phyloP scores from a whole-genome alignment of 2,329 filamentous ascomycete genomes.

The Zasmidium angulare region DNA sequence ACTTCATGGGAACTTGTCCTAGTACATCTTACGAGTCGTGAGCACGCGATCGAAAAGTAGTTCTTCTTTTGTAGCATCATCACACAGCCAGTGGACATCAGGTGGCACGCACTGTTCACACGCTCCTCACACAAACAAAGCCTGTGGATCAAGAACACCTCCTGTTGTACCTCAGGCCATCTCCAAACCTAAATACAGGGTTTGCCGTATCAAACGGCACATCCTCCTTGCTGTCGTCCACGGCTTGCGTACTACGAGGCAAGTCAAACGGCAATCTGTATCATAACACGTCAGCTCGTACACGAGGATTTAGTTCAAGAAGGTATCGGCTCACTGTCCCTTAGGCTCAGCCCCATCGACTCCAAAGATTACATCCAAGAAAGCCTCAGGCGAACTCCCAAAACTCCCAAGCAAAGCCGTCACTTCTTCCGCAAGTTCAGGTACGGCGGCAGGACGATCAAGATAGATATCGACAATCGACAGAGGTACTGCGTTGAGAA shows the following conservation, averaged over 20 bases:
- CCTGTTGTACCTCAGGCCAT: constrained; percentile 36
- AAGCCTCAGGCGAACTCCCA: constrained; percentile 43
- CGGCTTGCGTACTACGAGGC: constrained; percentile 46
- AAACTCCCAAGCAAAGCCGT: constrained; percentile 43
- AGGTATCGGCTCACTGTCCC: too few relatives aligned
- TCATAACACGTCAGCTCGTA: too few relatives aligned
- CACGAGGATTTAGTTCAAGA: too few relatives aligned
- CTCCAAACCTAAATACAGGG: constrained; percentile 37
- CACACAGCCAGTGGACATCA: too few relatives aligned
- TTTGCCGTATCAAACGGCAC: constrained; percentile 41
- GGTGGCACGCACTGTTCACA: too few relatives aligned
- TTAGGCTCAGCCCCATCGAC: too few relatives aligned
- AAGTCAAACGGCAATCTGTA: constrained; percentile 49
- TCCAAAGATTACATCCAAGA: constrained; percentile 36
- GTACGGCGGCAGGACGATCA: constrained; percentile 46
- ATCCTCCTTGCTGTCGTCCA: constrained; percentile 37
- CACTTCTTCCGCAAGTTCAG: constrained; percentile 42
- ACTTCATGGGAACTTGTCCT: too few relatives aligned
- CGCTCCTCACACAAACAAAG: background rate
- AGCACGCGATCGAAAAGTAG: too few relatives aligned
- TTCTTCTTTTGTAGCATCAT: too few relatives aligned
- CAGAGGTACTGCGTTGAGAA: constrained; percentile 38
- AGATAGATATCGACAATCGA: constrained; percentile 47
- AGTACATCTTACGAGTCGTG: too few relatives aligned
- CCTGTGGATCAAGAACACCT: background rate